Base-by-base conservation (phyloP, 2,329 filamentous ascomycete genomes). In the Graphilbum sp. region DNA sequence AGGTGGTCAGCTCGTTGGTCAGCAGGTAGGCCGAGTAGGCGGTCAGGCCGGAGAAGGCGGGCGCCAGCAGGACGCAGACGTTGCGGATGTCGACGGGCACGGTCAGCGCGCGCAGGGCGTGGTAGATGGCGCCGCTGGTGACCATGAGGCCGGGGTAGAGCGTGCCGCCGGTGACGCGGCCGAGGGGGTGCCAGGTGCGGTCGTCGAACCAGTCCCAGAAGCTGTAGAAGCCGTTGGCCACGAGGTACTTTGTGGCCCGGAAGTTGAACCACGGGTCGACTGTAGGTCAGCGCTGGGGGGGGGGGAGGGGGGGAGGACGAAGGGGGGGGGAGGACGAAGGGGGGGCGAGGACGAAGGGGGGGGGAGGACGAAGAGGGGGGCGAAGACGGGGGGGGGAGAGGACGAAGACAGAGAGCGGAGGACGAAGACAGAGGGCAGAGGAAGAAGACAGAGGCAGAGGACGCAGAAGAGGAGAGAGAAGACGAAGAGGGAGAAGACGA, bases 181-280 rank as follows among this genome's bases (percentile, higher is more conserved):
- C 90, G 44, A 98, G 80, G 51, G 90, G 90, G 62, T 98, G 88
- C 90, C 90, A 98, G 75, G 90, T 98, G 66, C 90, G 79, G 67
- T 98, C 90, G 62, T 98, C 90, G 55, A 98, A 98, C 90, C 90
- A 98, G 60, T 98, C 88, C 90, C 90, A 98, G 59, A 98, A 98
- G 60, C 82, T 86, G 61, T 94, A 92, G 65, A 98, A 96, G 52
- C 90, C 90, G 76, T 98, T 75, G 55, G 88, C 75, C 40, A 98
- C 84, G 40, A 98, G 74, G 55, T 98, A 96, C 63, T 96, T 96
- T 40, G 90, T 96, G 48, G 90, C 90, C 60, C 90, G 74, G 63
- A 98, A 98, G 63, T 98, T 98, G 67, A 98, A 98, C 90, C 90
- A 98, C 27, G 90, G 90, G 63, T 98, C 90, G 64, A 98, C 88